Evolutionary conservation across 176 grass and related monocot species (phyloP), one percentile per base, ranked within the genome.

Genomic region (Carex scoparia): DNA sequence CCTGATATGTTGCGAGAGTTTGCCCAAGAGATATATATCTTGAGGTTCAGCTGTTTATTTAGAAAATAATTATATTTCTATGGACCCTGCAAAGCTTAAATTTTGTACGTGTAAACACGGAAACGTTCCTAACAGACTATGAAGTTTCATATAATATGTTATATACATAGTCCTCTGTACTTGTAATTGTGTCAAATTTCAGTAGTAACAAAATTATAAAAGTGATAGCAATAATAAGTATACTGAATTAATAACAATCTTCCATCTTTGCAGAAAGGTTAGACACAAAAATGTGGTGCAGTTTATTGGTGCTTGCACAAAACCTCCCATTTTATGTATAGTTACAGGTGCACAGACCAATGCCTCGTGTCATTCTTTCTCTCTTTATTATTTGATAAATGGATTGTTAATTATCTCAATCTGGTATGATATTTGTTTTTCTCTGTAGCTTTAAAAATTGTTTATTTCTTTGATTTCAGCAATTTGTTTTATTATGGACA

Each of bases 281-380:
- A 90, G 92, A 72, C 95, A 98, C 86, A 98, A 93, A 86, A 94
- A 98, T 93, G 95, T 98, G 64, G 92, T 97, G 82, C 95, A 94
- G 69, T 98, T 98, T 83, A 94, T 98, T 76, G 95, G 95, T 87
- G 95, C 95, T 86, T 93, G 92, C 85, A 98, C 91, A 30, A 93
- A 77, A 87, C 92, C 92, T 88, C 92, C 95, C 65, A 81, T 84
- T 88, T 89, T 98, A 84, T 98, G 92, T 93, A 93, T 98, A 86
- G 85, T 98, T 84, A 98, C 92, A 93, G 95, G 95, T 98, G 92
- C 79, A 60, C 18, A 71, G 53, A 69, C 46, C 51, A 85, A 81
- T 55, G 12, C 48, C 63, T 63, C 18, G 5, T 66, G 23, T 28
- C 10, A 67, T 65, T 66, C 27, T 1, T 42, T 44, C 59, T 23